phyloP scores from a whole-genome alignment of 2,329 filamentous ascomycete species.

The Cadophora malorum region DNA sequence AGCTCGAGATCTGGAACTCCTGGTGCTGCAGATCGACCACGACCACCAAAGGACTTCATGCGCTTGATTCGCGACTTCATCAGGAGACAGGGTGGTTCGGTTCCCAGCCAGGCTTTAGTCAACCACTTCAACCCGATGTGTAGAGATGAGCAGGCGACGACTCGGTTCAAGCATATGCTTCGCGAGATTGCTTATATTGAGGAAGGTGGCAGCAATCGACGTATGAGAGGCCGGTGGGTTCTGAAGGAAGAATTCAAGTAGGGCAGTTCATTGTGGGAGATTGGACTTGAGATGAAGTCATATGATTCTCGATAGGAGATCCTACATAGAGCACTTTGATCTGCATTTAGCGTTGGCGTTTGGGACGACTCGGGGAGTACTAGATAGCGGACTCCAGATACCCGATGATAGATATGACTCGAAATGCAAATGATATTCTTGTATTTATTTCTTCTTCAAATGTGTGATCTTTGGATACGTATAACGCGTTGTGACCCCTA shows the following conservation, averaged over 20 bases:
- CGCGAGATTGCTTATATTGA: slow-evolving; percentile 76
- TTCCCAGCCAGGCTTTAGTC: slow-evolving; percentile 83
- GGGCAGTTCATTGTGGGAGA: neutral
- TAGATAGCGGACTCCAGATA: slow-evolving; percentile 2
- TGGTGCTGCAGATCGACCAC: slow-evolving; percentile 46
- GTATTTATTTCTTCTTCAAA: neutral
- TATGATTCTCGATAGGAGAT: neutral
- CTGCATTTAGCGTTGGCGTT: slow-evolving; percentile 32
- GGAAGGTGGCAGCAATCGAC: slow-evolving; percentile 44
- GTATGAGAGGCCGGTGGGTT: slow-evolving; percentile 44
- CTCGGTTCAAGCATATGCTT: slow-evolving; percentile 83
- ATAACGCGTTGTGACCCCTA: too few species aligned
- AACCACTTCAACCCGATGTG: slow-evolving; percentile 90
- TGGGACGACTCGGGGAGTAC: slow-evolving; percentile 4
- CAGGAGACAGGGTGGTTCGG: slow-evolving; percentile 75
- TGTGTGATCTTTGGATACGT: neutral
- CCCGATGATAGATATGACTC: slow-evolving; percentile 10
- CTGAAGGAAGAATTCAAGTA: slow-evolving; percentile 46
- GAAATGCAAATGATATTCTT: slow-evolving; percentile 7
- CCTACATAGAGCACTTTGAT: slow-evolving; percentile 4
- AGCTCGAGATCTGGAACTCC: slow-evolving; percentile 57
- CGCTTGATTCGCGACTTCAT: slow-evolving; percentile 81
- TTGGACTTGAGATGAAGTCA: neutral
- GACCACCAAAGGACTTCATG: slow-evolving; percentile 68
- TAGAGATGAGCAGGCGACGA: slow-evolving; percentile 68